Evolutionary conservation across 1,284 basidiomycete species (phyloP), one percentile per base, ranked within the genome.

Genomic region (Sporisorium reilianum): DNA sequence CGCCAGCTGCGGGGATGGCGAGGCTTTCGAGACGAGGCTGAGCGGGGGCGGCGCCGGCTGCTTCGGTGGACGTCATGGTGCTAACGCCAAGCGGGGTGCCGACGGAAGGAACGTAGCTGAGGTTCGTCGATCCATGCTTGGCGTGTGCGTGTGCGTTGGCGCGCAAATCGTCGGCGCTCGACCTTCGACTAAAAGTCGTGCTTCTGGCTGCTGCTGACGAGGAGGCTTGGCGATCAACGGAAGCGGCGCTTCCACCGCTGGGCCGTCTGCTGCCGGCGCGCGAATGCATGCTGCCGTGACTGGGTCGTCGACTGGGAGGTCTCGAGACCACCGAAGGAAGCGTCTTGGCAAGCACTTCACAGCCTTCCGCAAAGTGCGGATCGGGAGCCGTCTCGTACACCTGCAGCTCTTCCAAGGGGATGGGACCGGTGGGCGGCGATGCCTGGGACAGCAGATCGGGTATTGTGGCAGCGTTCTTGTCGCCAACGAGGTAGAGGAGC

Each of bases 381-480:
- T 81, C 75, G 5, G 69, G 65, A 16, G 66, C 52, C 6, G 81
- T 82, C 52, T 75, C 75, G 64, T 84, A 84, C 20, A 84, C 82
- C 16, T 73, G 67, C 12, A 80, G 61, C 41, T 73, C 64, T 44
- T 82, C 75, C 10, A 74, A 55, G 1, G 67, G 70, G 30, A 80
- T 62, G 5, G 72, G 75, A 3, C 71, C 76, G 1, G 41, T 50
- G 5, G 68, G 65, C 5, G 65, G 63, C 8, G 52, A 28, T 1
- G 65, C 61, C 32, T 62, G 55, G 7, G 62, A 61, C 5, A 84
- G 69, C 40, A 77, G 64, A 25, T 80, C 68, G 18, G 69, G 73
- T 9, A 84, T 65, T 7, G 71, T 71, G 22, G 71, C 60, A 1
- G 73, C 68, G 41, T 76, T 75, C 67, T 82, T 84, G 64, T 82